Base-by-base conservation (phyloP, 1,284 basidiomycete genomes). In the Meira nashicola region DNA sequence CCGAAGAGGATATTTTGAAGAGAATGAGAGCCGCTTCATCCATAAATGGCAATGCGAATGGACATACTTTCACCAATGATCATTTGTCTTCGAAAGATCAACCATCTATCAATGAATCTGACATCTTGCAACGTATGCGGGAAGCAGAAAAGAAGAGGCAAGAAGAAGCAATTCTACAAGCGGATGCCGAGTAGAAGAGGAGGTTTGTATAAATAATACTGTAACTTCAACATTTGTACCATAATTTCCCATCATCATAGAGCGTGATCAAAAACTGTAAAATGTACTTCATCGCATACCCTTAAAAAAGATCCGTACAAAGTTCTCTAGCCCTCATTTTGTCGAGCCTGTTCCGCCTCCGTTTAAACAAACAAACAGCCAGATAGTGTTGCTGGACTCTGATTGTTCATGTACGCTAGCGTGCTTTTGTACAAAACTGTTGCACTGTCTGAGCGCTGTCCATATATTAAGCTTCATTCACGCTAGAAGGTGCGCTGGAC, bases 91-190 rank as follows among this genome's bases (percentile, higher is more conserved):
- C 50, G 6, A 5, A 8, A 14, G 6, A 19, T 2, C 12, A 5
- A 14, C 38, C 50, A 12, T 53, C 50, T 7, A 39, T 37, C 23
- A 39, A 38, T 5, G 50, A 53, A 38, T 39, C 38, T 21, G 17
- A 17, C n/a, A 53, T 33, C 5, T 15, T 53, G 15, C 38, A 53
- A 14, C 23, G 37, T 14, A 53, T 53, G 50, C 17, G 50, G 37
- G 50, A 53, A 8, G 50, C 50, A 7, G 50, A 53, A 15, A 17
- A 33, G 12, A 53, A 33, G 19, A 39, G 50, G 17, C 17, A 33
- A 19, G 50, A 53, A 53, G 50, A 53, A 28, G 50, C 50, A 2
- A 53, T 53, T 38, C 19, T 17, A 11, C 37, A 53, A 23, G 50
- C 28, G 4, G 50, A 53, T 8, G 50, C 23, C 8, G 17, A 53